These are phyloP conservation scores for Neonectria faginata DNA, from an alignment of 2,329 filamentous ascomycete genomes.

Conservation along the genomic window DNA sequence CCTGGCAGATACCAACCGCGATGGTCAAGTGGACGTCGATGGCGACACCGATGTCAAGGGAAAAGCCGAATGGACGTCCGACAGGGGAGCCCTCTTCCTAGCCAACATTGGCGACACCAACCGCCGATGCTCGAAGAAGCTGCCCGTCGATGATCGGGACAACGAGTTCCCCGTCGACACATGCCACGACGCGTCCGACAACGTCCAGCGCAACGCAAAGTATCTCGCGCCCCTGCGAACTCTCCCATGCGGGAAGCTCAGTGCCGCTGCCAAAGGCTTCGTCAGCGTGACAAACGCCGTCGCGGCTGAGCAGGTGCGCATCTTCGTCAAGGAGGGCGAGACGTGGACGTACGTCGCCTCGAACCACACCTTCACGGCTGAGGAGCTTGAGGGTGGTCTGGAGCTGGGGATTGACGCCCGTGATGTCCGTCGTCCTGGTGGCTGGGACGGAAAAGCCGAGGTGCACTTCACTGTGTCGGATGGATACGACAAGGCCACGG, in stretches of 20 bases:
- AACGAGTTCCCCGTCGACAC: conserved; percentile 34
- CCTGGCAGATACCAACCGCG: conserved; percentile 53
- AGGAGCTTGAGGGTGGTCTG: conserved; percentile 47
- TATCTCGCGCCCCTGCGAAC: conserved; percentile 50
- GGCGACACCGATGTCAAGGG: conserved; percentile 31
- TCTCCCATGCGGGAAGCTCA: conserved; percentile 38
- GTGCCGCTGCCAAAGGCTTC: conserved; percentile 31
- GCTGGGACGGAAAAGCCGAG: conserved; percentile 46
- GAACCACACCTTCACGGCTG: conserved; percentile 44
- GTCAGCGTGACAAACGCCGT: conserved; percentile 27
- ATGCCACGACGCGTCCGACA: conserved; percentile 52
- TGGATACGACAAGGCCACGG: conserved; percentile 31
- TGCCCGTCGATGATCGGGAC: conserved; percentile 7
- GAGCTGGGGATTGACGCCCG: conserved; percentile 51
- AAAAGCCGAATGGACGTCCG: conserved; percentile 43
- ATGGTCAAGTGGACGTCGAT: conserved; percentile 46
- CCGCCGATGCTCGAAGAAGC: conserved; percentile 45
- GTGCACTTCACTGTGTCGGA: conserved; percentile 48
- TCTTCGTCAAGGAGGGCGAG: conserved; percentile 43
- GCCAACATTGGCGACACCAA: conserved; percentile 52
- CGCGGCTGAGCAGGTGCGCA: conserved; percentile 41
- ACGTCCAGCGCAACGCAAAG: conserved; percentile 47
- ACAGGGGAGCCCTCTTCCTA: conserved; percentile 51
- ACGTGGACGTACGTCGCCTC: conserved; percentile 44
- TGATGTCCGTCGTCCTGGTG: conserved; percentile 39